These are phyloP conservation scores for Buddleja alternifolia DNA, from an alignment of 257 asterid species.

Conservation along the genomic window DNA sequence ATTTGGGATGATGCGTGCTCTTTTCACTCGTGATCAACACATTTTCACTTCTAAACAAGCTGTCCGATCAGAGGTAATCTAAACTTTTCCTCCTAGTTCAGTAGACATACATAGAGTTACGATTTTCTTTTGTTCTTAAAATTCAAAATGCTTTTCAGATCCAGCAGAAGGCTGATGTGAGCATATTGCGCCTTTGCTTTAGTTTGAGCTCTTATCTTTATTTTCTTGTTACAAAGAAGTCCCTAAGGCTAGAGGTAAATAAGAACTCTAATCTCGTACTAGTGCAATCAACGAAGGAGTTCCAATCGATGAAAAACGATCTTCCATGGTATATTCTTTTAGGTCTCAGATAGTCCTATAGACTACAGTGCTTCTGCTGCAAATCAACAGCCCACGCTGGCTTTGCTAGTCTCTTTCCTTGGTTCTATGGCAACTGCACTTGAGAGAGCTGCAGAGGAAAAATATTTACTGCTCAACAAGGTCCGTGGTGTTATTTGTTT, in stretches of 20 bases:
- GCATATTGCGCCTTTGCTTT: slow-evolving; percentile 78
- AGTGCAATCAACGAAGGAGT: slow-evolving; percentile 3
- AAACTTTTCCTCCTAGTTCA: slow-evolving; percentile 12
- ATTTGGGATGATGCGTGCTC: slow-evolving; percentile 70
- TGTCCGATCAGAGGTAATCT: slow-evolving; percentile 65
- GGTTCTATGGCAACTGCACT: slow-evolving; percentile 65
- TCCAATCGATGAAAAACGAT: slow-evolving; percentile 16
- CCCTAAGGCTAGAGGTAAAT: slow-evolving; percentile 77
- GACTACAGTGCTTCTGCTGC: slow-evolving; percentile 59
- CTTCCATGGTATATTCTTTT: slow-evolving; percentile 30
- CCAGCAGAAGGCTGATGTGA: slow-evolving; percentile 68
- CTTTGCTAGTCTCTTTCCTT: slow-evolving; percentile 62
- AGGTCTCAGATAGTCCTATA: slow-evolving; percentile 68
- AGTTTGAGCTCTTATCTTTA: slow-evolving; percentile 90
- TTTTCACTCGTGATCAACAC: slow-evolving; percentile 68
- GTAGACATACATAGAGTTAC: not conserved
- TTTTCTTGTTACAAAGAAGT: slow-evolving; percentile 77
- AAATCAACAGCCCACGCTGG: slow-evolving; percentile 75
- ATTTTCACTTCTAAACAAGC: slow-evolving; percentile 54
- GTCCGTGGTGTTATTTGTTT: slow-evolving; percentile 34
- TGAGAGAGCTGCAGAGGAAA: slow-evolving; percentile 82
- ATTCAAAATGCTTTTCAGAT: slow-evolving; percentile 46
- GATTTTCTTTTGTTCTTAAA: not conserved
- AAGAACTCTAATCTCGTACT: slow-evolving; percentile 15
- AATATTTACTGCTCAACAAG: slow-evolving; percentile 82